phyloP scores from a whole-genome alignment of 1,139 yeast genomes.

The Yamadazyma jaroonii region DNA sequence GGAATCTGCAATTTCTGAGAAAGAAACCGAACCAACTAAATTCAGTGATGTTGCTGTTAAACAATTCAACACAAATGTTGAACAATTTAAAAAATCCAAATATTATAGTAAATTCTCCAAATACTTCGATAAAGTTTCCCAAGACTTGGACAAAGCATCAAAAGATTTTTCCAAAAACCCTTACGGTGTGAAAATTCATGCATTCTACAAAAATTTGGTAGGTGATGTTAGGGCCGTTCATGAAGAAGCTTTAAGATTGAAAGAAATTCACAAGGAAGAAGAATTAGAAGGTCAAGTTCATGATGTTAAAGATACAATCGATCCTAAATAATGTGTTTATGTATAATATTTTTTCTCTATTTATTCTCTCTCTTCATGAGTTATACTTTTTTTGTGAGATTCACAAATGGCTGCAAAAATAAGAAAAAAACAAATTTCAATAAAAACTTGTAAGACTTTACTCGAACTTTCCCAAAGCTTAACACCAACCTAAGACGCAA shows the following conservation, averaged over 20 bases:
- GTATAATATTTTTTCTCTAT: neutral
- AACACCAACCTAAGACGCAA: no score
- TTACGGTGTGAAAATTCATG: slow-evolving; percentile 38
- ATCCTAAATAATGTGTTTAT: neutral
- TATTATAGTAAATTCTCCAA: slow-evolving; percentile 9
- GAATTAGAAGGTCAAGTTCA: slow-evolving; percentile 13
- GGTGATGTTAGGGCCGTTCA: slow-evolving; percentile 64
- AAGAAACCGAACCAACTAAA: slow-evolving; percentile 15
- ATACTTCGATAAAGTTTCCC: slow-evolving; percentile 23
- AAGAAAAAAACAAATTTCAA: neutral
- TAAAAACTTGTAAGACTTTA: no score
- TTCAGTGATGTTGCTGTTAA: slow-evolving; percentile 5
- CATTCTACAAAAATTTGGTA: slow-evolving; percentile 41
- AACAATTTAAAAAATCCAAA: slow-evolving; percentile 27
- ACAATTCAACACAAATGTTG: slow-evolving; percentile 3
- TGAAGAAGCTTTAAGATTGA: slow-evolving; percentile 68
- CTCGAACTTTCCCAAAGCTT: no score
- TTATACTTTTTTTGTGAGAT: neutral
- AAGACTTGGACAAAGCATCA: slow-evolving; percentile 37
- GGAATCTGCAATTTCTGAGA: slow-evolving; percentile 22
- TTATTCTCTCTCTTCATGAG: neutral
- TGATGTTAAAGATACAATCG: slow-evolving; percentile 9
- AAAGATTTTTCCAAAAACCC: slow-evolving; percentile 17
- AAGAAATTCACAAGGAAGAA: slow-evolving; percentile 49
- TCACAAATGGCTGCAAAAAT: slow-evolving; percentile 3